Conservation (phyloP, 1,284 basidiomycete genomes). For the Thelephora terrestris region DNA sequence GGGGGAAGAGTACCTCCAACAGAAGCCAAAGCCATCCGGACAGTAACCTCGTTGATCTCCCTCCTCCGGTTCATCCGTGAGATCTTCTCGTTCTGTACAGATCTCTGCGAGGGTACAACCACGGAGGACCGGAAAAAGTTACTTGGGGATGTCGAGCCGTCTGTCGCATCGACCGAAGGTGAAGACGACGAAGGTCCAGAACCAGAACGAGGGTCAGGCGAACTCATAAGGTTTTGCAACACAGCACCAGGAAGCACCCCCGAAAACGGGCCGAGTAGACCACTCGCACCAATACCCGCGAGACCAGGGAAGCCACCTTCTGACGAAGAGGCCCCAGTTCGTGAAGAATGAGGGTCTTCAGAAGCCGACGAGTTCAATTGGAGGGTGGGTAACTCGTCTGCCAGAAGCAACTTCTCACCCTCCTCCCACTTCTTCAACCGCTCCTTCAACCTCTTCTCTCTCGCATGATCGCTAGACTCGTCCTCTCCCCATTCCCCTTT, state of each 20-base stretch:
- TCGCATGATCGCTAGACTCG: conserved; percentile 47
- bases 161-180: conserved; percentile 8
- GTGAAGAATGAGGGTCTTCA: conserved; percentile 20
- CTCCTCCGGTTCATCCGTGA: conserved; percentile 52
- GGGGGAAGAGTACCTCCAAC: conserved; percentile 60
- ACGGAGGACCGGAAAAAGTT: conserved; percentile 65
- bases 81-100: conserved; percentile 41
- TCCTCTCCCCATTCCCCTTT: conserved; percentile 54
- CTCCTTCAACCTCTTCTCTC: conserved; percentile 59
- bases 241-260: not conserved
- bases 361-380: conserved; percentile 20
- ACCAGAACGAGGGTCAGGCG: not conserved
- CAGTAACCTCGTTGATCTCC: conserved; percentile 69
- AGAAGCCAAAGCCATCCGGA: conserved; percentile 68
- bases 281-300: not conserved
- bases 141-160: conserved; percentile 15
- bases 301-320: not conserved
- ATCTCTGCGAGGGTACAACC: conserved; percentile 57
- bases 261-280: not conserved
- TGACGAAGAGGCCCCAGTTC: not conserved
- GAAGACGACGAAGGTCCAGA: not conserved
- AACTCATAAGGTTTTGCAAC: not conserved
- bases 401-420: conserved; percentile 35
- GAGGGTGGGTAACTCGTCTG: conserved; percentile 52
- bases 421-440: conserved; percentile 64